Conservation (phyloP, 2,329 filamentous ascomycete species). For the Akanthomyces uredinophilus region DNA sequence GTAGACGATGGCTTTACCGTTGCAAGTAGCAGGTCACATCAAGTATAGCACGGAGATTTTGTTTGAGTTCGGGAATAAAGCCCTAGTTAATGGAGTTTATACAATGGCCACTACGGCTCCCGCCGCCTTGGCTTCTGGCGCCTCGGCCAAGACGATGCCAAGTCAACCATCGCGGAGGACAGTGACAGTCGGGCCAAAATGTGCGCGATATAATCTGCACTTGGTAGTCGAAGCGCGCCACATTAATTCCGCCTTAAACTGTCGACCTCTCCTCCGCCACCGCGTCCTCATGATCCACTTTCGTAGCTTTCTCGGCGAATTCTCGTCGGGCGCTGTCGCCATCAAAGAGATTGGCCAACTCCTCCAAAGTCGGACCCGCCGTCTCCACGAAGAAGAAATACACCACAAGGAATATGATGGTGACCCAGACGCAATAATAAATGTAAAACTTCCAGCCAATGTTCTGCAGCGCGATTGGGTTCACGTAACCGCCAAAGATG, state of each 20-base stretch:
- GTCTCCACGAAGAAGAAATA: constrained; percentile 39
- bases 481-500: constrained; percentile 36
- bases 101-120: background rate
- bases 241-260: background rate
- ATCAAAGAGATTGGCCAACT: constrained; percentile 25
- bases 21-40: background rate
- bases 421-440: constrained; percentile 36
- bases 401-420: constrained; percentile 31
- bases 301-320: constrained; percentile 16
- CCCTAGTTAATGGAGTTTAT: background rate
- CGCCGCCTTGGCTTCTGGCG: background rate
- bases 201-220: background rate
- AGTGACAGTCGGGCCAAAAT: background rate
- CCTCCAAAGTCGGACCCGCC: constrained; percentile 31
- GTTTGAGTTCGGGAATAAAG: background rate
- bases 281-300: constrained; percentile 16
- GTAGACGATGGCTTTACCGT: background rate
- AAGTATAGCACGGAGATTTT: background rate
- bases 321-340: constrained; percentile 15
- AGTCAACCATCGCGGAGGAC: background rate
- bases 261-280: constrained; percentile 10
- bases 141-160: background rate
- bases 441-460: constrained; percentile 39
- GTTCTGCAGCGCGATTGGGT: constrained; percentile 32
- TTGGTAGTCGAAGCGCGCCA: background rate